Conservation (phyloP, 345 rosid genomes). For the Turritis glabra region DNA sequence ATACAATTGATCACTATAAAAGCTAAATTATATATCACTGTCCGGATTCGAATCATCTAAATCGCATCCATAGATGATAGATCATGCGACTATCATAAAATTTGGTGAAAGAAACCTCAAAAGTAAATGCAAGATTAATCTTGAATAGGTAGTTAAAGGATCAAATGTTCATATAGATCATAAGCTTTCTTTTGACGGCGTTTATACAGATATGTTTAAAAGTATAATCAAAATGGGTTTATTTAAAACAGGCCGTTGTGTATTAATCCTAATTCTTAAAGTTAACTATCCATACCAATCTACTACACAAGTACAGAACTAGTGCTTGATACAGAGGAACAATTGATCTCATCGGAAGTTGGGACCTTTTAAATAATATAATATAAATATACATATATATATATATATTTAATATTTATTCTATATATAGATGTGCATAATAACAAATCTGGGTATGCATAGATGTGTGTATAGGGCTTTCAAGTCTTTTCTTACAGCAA, state of each 20-base stretch:
- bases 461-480: constrained; percentile 31
- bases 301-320: constrained; percentile 23
- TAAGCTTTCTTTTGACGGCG: constrained; percentile 4
- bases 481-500: constrained; percentile 37
- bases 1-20: no score
- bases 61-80: not conserved
- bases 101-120: not conserved
- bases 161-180: not conserved
- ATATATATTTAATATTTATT: not conserved
- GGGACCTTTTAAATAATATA: constrained; percentile 32
- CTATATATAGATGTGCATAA: constrained; percentile 10
- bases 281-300: constrained; percentile 29
- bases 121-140: constrained; percentile 10
- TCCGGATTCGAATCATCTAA: no score
- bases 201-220: not conserved
- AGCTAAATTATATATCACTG: no score
- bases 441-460: constrained; percentile 36
- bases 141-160: not conserved
- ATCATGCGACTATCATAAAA: not conserved
- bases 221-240: not conserved
- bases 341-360: constrained; percentile 38
- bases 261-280: constrained; percentile 15
- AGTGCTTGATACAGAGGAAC: constrained; percentile 41
- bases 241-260: constrained; percentile 4
- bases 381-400: not conserved